Conservation (phyloP, 148 eudicot genomes). For the Oxyria digyna region DNA sequence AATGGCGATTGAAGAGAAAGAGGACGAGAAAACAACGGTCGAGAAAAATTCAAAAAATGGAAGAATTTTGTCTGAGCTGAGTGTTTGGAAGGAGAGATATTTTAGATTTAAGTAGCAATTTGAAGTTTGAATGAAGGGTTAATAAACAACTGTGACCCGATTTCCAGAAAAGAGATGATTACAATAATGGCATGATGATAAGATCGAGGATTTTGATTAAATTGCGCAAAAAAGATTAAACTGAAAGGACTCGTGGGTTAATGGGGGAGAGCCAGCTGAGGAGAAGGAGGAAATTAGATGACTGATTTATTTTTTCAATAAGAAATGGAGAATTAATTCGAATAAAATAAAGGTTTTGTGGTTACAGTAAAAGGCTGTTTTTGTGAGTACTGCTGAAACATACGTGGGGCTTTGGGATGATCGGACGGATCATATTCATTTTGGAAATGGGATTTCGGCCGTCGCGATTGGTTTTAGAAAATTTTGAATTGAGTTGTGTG, state of each 20-base stretch:
- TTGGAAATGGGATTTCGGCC: background rate
- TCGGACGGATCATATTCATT: slow-evolving; percentile 5
- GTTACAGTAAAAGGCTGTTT: background rate
- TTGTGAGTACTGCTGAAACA: background rate
- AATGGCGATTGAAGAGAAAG: background rate
- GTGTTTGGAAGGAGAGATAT: background rate
- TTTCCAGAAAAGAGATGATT: background rate
- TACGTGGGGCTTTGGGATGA: background rate
- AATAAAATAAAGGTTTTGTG: background rate
- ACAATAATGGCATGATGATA: background rate
- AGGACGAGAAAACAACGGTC: slow-evolving; percentile 22
- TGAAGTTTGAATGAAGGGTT: background rate
- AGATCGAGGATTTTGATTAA: background rate
- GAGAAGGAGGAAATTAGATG: no score
- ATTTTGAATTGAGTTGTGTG: background rate
- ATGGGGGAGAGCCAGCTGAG: no score
- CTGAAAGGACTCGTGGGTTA: no score
- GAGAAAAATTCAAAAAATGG: background rate
- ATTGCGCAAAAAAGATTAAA: no score
- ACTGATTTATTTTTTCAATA: no score
- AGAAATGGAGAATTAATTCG: background rate
- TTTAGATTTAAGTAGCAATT: background rate
- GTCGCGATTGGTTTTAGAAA: background rate
- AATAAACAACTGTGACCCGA: background rate
- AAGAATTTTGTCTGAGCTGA: background rate